These are phyloP conservation scores for Diaporthe ampelina DNA, from an alignment of 2,329 filamentous ascomycete species.

Conservation along the genomic window DNA sequence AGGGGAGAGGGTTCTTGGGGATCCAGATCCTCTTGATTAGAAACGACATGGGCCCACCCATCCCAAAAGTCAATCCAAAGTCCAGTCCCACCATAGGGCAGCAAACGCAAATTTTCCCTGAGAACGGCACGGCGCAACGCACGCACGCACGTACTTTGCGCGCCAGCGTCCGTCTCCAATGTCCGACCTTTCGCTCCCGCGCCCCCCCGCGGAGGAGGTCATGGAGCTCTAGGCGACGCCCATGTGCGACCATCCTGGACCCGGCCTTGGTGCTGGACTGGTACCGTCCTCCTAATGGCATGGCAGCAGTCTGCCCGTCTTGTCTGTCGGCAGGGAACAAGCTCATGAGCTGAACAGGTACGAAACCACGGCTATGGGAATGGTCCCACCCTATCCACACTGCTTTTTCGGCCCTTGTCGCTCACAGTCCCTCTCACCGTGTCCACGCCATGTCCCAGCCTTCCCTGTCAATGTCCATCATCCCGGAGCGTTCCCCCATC, in stretches of 20 bases:
- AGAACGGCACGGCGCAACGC: slow-evolving; percentile 28
- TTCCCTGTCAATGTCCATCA: slow-evolving; percentile 42
- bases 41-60: slow-evolving; percentile 41
- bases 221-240: slow-evolving; percentile 26
- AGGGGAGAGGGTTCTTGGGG: slow-evolving; percentile 40
- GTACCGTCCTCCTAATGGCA: neutral
- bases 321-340: slow-evolving; percentile 32
- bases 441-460: slow-evolving; percentile 33
- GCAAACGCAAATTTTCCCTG: slow-evolving; percentile 38
- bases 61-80: slow-evolving; percentile 38
- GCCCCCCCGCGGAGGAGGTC: slow-evolving; percentile 29
- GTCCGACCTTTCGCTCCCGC: slow-evolving; percentile 34
- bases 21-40: slow-evolving; percentile 37
- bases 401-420: slow-evolving; percentile 30
- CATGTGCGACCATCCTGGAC: slow-evolving; percentile 23
- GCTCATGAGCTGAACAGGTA: slow-evolving; percentile 34
- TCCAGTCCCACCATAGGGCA: slow-evolving; percentile 37
- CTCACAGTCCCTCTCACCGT: slow-evolving; percentile 41
- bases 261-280: slow-evolving; percentile 28
- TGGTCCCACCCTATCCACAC: slow-evolving; percentile 41
- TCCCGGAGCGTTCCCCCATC: slow-evolving; percentile 41
- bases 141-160: slow-evolving; percentile 28
- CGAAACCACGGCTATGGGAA: slow-evolving; percentile 39
- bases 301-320: neutral
- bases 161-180: slow-evolving; percentile 27